Percentiles rank a stretch among this genome's conserved stretches.
Evolutionary conservation across 2,329 filamentous ascomycete species (phyloP).

Genomic region (Ceratocystis ficicola): DNA sequence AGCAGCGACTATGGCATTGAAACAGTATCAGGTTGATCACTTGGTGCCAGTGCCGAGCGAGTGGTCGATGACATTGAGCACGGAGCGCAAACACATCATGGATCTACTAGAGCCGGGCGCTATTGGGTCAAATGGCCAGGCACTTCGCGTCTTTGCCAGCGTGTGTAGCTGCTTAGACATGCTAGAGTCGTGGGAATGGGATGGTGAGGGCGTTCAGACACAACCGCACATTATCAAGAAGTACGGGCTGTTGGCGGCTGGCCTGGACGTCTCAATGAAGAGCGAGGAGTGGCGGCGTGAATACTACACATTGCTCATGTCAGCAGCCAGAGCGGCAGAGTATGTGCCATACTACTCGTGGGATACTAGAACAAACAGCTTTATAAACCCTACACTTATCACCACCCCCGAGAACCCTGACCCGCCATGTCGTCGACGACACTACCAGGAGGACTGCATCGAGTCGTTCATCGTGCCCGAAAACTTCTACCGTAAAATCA

Average conservation of each 20-base stretch:
- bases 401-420: constrained; percentile 73
- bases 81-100: constrained; percentile 14
- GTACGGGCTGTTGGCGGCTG: constrained; percentile 20
- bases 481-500: constrained; percentile 65
- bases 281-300: constrained; percentile 74
- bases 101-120: constrained; percentile 17
- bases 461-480: constrained; percentile 59
- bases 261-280: constrained; percentile 60
- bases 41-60: constrained; percentile 20
- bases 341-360: constrained; percentile 67
- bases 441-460: constrained; percentile 61
- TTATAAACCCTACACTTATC: constrained; percentile 62
- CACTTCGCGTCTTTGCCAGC: constrained; percentile 10
- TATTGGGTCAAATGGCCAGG: constrained; percentile 7
- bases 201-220: constrained; percentile 19
- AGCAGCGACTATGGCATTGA: constrained; percentile 12
- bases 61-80: constrained; percentile 9
- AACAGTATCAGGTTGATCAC: constrained; percentile 17
- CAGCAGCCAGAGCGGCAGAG: constrained; percentile 63
- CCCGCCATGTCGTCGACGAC: constrained; percentile 54
- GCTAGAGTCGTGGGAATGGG: constrained; percentile 19
- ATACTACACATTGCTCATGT: constrained; percentile 74
- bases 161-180: constrained; percentile 16
- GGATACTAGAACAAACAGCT: constrained; percentile 49
- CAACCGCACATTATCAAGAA: constrained; percentile 15